These are phyloP conservation scores for Cyathus striatus DNA, from an alignment of 768 basidiomycete species.

Conservation along the genomic window DNA sequence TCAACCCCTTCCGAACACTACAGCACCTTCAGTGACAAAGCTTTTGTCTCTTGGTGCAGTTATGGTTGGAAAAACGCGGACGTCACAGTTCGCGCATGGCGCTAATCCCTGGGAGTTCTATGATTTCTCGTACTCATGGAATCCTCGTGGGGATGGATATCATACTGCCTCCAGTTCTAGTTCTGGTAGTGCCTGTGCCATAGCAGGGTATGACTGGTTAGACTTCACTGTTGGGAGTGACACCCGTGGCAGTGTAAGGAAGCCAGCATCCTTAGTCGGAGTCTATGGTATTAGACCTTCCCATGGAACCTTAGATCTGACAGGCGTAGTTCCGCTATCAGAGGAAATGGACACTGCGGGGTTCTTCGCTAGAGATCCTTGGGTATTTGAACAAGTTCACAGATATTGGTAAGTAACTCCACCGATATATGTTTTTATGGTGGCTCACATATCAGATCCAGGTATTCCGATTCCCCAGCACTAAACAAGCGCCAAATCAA, in stretches of 20 bases:
- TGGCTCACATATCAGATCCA: no score
- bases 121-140: slow-evolving; percentile 30
- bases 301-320: slow-evolving; percentile 24
- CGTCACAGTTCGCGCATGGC: slow-evolving; percentile 48
- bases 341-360: slow-evolving; percentile 36
- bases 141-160: slow-evolving; percentile 31
- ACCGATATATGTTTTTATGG: no score
- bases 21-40: slow-evolving; percentile 37
- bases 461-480: slow-evolving; percentile 26
- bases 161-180: slow-evolving; percentile 32
- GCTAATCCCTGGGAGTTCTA: slow-evolving; percentile 32
- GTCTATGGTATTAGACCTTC: slow-evolving; percentile 31
- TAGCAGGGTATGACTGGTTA: slow-evolving; percentile 32
- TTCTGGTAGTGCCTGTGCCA: slow-evolving; percentile 33
- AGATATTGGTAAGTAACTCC: slow-evolving; percentile 22
- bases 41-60: slow-evolving; percentile 44
- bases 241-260: slow-evolving; percentile 33
- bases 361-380: slow-evolving; percentile 28
- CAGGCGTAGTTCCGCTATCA: slow-evolving; percentile 27
- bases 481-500: slow-evolving; percentile 14
- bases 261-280: slow-evolving; percentile 32
- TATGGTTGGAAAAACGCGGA: slow-evolving; percentile 50
- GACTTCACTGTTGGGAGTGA: slow-evolving; percentile 34
- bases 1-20: slow-evolving; percentile 25
- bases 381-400: slow-evolving; percentile 21